phyloP scores from a whole-genome alignment of 1,284 basidiomycete species.

The Uromyces viciae-fabae region DNA sequence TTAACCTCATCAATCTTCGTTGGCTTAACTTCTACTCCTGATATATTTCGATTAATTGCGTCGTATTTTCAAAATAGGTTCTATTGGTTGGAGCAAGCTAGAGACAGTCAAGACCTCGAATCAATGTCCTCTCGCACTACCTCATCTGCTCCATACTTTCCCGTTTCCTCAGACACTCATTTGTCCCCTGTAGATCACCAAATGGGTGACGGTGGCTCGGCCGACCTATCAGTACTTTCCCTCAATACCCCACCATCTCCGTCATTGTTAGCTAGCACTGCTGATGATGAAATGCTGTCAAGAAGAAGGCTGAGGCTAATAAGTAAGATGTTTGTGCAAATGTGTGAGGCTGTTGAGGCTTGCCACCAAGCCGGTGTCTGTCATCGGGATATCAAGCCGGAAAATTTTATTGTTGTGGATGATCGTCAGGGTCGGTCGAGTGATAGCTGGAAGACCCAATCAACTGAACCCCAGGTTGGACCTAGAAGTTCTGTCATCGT shows the following conservation, averaged over 20 bases:
- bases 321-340: constrained; percentile 92
- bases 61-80: constrained; percentile 66
- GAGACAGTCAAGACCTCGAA: constrained; percentile 51
- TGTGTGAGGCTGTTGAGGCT: constrained; percentile 95
- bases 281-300: constrained; percentile 75
- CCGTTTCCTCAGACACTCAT: constrained; percentile 6
- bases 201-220: neutral
- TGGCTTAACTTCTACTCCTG: neutral
- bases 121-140: constrained; percentile 47
- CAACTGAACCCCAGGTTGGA: constrained; percentile 58
- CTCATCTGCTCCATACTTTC: constrained; percentile 46
- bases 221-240: constrained; percentile 47
- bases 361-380: constrained; percentile 88
- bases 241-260: constrained; percentile 83
- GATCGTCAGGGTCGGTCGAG: constrained; percentile 56
- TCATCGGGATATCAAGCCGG: constrained; percentile 96
- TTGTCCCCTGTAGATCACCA: neutral
- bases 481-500: constrained; percentile 59
- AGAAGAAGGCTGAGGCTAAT: constrained; percentile 82
- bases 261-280: constrained; percentile 71
- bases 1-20: neutral
- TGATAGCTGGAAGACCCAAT: constrained; percentile 56
- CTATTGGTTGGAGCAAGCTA: constrained; percentile 78
- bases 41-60: neutral
- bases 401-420: constrained; percentile 58